A percentile compares a stretch with the other conserved stretches of the same genome.
Evolutionary conservation across 2,329 filamentous ascomycete genomes (phyloP).

Genomic region (Colletotrichum chlorophyti): DNA sequence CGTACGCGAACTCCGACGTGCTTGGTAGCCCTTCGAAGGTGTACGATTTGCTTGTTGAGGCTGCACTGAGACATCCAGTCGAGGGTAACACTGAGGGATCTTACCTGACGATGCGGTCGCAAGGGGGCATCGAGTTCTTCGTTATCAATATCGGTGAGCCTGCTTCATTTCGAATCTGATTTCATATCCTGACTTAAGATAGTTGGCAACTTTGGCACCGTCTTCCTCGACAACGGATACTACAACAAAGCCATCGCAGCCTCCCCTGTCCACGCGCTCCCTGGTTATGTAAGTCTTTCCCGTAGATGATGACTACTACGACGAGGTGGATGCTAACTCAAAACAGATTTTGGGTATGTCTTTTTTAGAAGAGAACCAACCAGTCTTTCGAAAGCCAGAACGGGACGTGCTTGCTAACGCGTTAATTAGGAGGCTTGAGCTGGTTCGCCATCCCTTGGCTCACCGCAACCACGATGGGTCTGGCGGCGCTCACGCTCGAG

Average conservation of each 20-base stretch:
- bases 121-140: slow-evolving; percentile 73
- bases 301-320: too few relatives aligned
- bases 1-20: slow-evolving; percentile 59
- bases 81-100: slow-evolving; percentile 76
- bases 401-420: too few relatives aligned
- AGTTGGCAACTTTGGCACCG: slow-evolving; percentile 75
- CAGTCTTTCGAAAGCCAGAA: too few relatives aligned
- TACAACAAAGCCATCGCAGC: slow-evolving; percentile 88
- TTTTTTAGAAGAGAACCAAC: too few relatives aligned
- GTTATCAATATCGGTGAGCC: slow-evolving; percentile 72
- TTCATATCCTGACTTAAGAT: slow-evolving; percentile 45
- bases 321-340: too few relatives aligned
- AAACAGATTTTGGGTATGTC: too few relatives aligned
- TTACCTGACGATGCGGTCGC: slow-evolving; percentile 81
- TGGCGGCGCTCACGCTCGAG: slow-evolving; percentile 78
- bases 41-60: slow-evolving; percentile 73
- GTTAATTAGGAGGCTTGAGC: slow-evolving; percentile 73
- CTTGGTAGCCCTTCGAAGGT: slow-evolving; percentile 72
- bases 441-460: slow-evolving; percentile 90
- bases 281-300: slow-evolving; percentile 83
- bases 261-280: slow-evolving; percentile 77
- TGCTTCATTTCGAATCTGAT: not conserved
- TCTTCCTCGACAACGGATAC: slow-evolving; percentile 81
- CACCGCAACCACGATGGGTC: slow-evolving; percentile 81
- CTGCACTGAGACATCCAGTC: slow-evolving; percentile 71